Evolutionary conservation across 2,329 filamentous ascomycete genomes (phyloP), one percentile per base, ranked within the genome.

Genomic region (Chalaropsis ovoidea): DNA sequence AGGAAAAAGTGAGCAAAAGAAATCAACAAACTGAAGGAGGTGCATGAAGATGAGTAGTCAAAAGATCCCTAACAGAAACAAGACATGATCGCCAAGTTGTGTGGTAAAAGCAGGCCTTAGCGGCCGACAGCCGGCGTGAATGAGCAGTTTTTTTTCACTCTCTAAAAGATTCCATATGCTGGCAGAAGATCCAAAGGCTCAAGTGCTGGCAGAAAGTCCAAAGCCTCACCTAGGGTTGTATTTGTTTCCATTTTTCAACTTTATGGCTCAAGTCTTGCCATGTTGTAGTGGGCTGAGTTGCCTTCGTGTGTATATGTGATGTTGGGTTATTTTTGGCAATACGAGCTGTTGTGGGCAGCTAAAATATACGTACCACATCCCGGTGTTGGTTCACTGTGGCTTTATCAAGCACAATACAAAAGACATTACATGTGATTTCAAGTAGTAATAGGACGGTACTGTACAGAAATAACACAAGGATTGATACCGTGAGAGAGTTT

Each of bases 241-340:
- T 58, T 39, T 58, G 27, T 15, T 58, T 58, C 31, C 54, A 6
- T 35, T 58, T 56, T 58, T 24, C 19, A 27, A 52, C 19, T 52
- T 24, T 2, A 11, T 27, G 13, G 24, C n/a, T 5, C 27, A 31
- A n/a, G n/a, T 58, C 31, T 58, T n/a, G 31, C 2, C 13, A n/a
- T n/a, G 27, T 58, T 39, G 54, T n/a, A 58, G 54, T 10, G 17
- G 27, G 54, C 54, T 31, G 13, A 58, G 54, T 27, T n/a, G 24
- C n/a, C 13, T 58, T 35, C 5, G 27, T 8, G n/a, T 47, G 43
- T 47, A 39, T 10, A 39, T 35, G 13, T 58, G 54, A n/a, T 52
- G n/a, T 15, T 13, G 24, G 10, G 3, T 11, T 52, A 52, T 52
- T 52, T 52, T 52, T 52, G 47, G 47, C 47, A 52, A 52, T 15